Base-by-base conservation (phyloP, 2,329 filamentous ascomycete species). In the Hypoxylon sp. region DNA sequence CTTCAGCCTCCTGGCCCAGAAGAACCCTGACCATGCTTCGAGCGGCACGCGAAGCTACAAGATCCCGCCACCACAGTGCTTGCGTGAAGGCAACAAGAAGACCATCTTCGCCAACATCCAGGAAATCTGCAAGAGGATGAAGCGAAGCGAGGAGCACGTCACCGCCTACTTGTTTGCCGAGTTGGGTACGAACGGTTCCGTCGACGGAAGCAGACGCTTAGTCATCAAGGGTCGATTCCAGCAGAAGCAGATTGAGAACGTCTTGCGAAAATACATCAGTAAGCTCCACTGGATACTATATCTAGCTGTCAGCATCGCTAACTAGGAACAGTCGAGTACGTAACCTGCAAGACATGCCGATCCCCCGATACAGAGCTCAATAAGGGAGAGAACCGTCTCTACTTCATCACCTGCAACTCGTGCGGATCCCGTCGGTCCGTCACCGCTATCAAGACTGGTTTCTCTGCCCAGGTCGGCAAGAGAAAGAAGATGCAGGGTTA, bases 191-290 rank as follows among this genome's bases (percentile, higher is more conserved):
- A 96, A 89, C 78, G 96, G 96, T 80, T 96, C 92, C 78, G 94
- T 97, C 60, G 96, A 97, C 83, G 96, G 95, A 74, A 93, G 88
- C 82, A 90, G 94, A 81, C 90, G 95, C 78, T 82, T 99, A 76
- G 94, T 99, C 78, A 99, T 99, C 88, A 97, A 97, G 87, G 96
- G 96, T 86, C 93, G 96, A 78, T 99, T 99, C 91, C 95, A 98
- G 82, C 95, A 98, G 85, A 97, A 97, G 84, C 95, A 98, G 85
- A 94, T 98, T 78, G 96, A 99, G 85, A 97, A 96, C 82, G 94
- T 98, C 56, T 83, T 98, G 78, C 88, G 95, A 83, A 92, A 95
- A 85, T 97, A 97, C 81, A 97, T 97, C 79, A 92, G 91, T 93
- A 84, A 80, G 89, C 86, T 60, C 32, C 12, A 12, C 25, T 19